Evolutionary conservation across 2,329 filamentous ascomycete species (phyloP).

Genomic region (Fusarium setosum): DNA sequence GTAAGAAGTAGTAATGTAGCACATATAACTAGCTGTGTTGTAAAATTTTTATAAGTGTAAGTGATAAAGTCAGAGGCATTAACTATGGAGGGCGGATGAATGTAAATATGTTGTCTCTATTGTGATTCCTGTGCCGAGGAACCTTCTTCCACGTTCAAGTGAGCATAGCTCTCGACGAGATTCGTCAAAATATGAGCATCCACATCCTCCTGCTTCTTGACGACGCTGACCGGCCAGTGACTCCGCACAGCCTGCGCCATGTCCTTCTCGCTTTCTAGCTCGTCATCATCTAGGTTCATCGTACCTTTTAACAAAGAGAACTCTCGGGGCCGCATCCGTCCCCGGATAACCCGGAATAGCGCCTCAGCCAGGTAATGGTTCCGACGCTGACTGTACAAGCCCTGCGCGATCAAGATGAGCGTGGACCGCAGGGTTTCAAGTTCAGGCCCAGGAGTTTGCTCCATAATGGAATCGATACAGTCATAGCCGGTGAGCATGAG

Average conservation of each 20-base stretch:
- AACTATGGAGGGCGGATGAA: no score
- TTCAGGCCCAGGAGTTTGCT: slow-evolving; percentile 6
- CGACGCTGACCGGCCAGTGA: slow-evolving; percentile 46
- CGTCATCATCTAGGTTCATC: slow-evolving; percentile 31
- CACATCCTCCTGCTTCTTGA: slow-evolving; percentile 43
- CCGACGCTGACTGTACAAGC: slow-evolving; percentile 46
- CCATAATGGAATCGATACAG: slow-evolving; percentile 41
- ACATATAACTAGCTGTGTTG: no score
- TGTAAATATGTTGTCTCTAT: no score
- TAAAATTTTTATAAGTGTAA: no score
- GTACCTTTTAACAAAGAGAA: slow-evolving; percentile 25
- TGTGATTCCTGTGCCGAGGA: no score
- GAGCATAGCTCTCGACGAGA: slow-evolving; percentile 34
- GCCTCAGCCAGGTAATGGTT: slow-evolving; percentile 49
- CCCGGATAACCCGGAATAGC: slow-evolving; percentile 48
- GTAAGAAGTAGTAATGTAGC: no score
- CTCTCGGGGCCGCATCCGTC: slow-evolving; percentile 48
- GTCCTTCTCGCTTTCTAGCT: slow-evolving; percentile 25
- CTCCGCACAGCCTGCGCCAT: slow-evolving; percentile 43
- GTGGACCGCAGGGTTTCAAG: slow-evolving; percentile 46
- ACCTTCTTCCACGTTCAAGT: slow-evolving; percentile 21
- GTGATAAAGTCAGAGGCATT: no score
- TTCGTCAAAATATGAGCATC: slow-evolving; percentile 36
- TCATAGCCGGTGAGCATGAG: slow-evolving; percentile 45
- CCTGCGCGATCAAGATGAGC: slow-evolving; percentile 49